Conservation (phyloP, 192 early-diverging fungal genomes). For the Gonapodya sp. region DNA sequence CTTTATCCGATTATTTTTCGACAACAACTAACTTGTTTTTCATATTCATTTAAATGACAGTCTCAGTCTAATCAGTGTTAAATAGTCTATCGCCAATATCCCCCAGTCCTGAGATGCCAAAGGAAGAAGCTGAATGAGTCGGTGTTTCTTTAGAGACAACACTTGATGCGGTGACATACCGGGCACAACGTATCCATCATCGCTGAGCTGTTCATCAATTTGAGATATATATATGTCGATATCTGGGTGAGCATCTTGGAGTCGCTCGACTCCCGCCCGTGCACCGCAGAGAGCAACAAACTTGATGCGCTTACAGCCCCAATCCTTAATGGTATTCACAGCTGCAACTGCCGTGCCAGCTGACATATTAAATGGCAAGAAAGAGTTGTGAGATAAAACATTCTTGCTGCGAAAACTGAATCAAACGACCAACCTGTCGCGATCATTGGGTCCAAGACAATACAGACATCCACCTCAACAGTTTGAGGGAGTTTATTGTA, state of each 20-base stretch:
- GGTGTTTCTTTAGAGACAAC: neutral
- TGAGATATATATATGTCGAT: slow-evolving; percentile 19
- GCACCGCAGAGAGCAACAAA: slow-evolving; percentile 57
- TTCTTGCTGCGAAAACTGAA: neutral
- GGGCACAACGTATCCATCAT: slow-evolving; percentile 45
- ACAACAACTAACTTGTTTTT: neutral
- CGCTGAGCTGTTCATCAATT: slow-evolving; percentile 35
- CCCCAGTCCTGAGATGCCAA: slow-evolving; percentile 34
- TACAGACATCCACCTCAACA: slow-evolving; percentile 55
- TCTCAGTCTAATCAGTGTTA: slow-evolving; percentile 24
- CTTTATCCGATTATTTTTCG: neutral
- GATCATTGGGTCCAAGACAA: slow-evolving; percentile 73
- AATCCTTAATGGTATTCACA: slow-evolving; percentile 65
- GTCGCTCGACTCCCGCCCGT: slow-evolving; percentile 30
- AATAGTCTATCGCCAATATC: slow-evolving; percentile 61
- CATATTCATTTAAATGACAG: neutral
- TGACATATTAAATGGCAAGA: neutral
- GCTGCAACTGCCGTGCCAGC: slow-evolving; percentile 60
- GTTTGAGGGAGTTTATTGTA: slow-evolving; percentile 77
- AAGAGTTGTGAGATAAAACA: neutral
- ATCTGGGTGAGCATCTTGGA: slow-evolving; percentile 31
- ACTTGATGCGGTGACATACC: slow-evolving; percentile 17
- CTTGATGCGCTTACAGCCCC: slow-evolving; percentile 65
- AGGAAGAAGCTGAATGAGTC: slow-evolving; percentile 16
- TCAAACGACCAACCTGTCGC: slow-evolving; percentile 51